phyloP scores from a whole-genome alignment of 1,284 basidiomycete species.

The Trametes sp. region DNA sequence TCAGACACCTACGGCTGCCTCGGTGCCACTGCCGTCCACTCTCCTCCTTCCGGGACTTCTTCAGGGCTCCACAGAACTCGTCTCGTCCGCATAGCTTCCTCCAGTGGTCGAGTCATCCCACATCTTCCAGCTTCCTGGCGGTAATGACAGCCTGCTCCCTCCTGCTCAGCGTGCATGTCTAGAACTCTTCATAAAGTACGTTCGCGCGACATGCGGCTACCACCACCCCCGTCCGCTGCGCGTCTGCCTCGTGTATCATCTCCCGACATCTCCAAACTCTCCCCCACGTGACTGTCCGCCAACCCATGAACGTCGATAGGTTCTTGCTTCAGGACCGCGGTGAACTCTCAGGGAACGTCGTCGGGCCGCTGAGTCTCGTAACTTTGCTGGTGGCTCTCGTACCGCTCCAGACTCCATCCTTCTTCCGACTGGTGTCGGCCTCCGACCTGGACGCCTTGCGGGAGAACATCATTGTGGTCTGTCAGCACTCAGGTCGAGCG shows the following conservation, averaged over 20 bases:
- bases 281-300: slow-evolving; percentile 4
- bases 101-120: neutral
- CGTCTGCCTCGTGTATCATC: slow-evolving; percentile 25
- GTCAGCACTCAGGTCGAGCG: slow-evolving; percentile 5
- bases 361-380: neutral
- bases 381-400: slow-evolving; percentile 2
- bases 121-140: neutral
- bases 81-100: neutral
- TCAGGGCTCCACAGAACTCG: neutral
- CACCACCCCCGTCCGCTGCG: slow-evolving; percentile 22
- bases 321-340: neutral
- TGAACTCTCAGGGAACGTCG: neutral
- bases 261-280: slow-evolving; percentile 17
- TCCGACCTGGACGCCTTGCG: neutral
- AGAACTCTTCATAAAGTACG: neutral
- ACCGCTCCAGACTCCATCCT: slow-evolving; percentile 6
- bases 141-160: neutral
- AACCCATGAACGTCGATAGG: neutral
- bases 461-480: neutral
- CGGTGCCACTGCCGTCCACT: neutral
- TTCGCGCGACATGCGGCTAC: slow-evolving; percentile 3
- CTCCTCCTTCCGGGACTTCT: neutral
- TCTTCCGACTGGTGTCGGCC: slow-evolving; percentile 16
- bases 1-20: neutral
- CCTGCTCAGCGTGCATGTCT: neutral